phyloP scores from a whole-genome alignment of 2,329 filamentous ascomycete species.

The Orbilia brochopaga region DNA sequence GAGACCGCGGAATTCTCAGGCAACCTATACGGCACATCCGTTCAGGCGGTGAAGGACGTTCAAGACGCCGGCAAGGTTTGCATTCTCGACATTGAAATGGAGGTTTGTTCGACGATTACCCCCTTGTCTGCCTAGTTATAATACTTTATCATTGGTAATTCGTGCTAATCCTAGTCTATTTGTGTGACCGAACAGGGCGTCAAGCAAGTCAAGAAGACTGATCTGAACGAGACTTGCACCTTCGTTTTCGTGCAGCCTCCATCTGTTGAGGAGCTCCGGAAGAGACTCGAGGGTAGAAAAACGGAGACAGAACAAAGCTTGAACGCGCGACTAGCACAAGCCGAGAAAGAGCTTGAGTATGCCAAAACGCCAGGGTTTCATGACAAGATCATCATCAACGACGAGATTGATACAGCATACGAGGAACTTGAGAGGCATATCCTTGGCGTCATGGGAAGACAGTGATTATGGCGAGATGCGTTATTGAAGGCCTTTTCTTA shows the following conservation, averaged over 20 bases:
- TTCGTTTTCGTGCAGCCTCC: constrained; percentile 88
- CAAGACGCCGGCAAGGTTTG: constrained; percentile 69
- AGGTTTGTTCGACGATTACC: constrained; percentile 68
- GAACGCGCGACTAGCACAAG: constrained; percentile 72
- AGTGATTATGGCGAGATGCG: not conserved
- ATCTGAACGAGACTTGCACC: constrained; percentile 68
- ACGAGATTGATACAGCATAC: constrained; percentile 67
- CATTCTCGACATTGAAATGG: constrained; percentile 95
- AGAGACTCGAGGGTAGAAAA: constrained; percentile 73
- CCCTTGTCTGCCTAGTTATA: not conserved
- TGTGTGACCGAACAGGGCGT: constrained; percentile 72
- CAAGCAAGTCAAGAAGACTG: constrained; percentile 84
- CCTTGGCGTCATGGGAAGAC: constrained; percentile 54
- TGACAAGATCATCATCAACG: constrained; percentile 71
- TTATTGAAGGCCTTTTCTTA: not conserved
- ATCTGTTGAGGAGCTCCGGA: constrained; percentile 73
- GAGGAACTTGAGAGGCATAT: constrained; percentile 63
- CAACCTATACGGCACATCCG: constrained; percentile 86
- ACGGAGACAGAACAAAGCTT: constrained; percentile 79
- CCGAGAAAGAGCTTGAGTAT: constrained; percentile 75
- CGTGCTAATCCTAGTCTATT: no score
- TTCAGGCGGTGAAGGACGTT: constrained; percentile 75
- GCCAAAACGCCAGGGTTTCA: constrained; percentile 70
- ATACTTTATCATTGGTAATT: no score
- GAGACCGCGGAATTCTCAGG: constrained; percentile 84